These are phyloP conservation scores for Cylindrodendrum hubeiense DNA, from an alignment of 2,329 filamentous ascomycete species.

Conservation along the genomic window DNA sequence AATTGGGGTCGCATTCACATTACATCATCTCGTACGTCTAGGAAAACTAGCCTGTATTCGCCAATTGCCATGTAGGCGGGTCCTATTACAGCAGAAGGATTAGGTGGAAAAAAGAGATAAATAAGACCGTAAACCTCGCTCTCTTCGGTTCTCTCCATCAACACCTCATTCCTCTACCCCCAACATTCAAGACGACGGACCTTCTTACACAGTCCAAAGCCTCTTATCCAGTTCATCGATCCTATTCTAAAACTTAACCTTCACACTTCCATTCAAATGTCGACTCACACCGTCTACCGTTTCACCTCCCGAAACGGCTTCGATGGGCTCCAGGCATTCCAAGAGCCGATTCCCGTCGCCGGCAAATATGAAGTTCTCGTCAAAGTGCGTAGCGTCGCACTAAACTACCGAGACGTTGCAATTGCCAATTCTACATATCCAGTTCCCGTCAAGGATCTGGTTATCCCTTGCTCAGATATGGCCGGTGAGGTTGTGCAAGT, in stretches of 20 bases:
- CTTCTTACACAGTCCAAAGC: no score
- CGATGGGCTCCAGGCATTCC: conserved; percentile 1
- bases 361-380: conserved; percentile 46
- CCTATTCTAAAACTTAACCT: background rate
- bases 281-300: background rate
- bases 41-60: no score
- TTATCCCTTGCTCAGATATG: conserved; percentile 52
- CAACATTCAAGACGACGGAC: no score
- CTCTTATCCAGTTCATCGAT: background rate
- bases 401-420: conserved; percentile 52
- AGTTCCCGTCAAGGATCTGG: conserved; percentile 45
- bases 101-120: no score
- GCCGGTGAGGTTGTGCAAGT: conserved; percentile 50
- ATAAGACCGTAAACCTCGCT: no score
- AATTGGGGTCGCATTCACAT: background rate
- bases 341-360: conserved; percentile 43
- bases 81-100: no score
- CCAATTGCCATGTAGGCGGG: no score
- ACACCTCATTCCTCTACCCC: no score
- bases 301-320: background rate
- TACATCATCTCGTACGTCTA: background rate
- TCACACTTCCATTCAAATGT: background rate
- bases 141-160: no score
- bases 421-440: conserved; percentile 47
- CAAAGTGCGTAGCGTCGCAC: conserved; percentile 44